These are phyloP conservation scores for Aspergillus homomorphus DNA, from an alignment of 495 filamentous ascomycete species.

Conservation along the genomic window DNA sequence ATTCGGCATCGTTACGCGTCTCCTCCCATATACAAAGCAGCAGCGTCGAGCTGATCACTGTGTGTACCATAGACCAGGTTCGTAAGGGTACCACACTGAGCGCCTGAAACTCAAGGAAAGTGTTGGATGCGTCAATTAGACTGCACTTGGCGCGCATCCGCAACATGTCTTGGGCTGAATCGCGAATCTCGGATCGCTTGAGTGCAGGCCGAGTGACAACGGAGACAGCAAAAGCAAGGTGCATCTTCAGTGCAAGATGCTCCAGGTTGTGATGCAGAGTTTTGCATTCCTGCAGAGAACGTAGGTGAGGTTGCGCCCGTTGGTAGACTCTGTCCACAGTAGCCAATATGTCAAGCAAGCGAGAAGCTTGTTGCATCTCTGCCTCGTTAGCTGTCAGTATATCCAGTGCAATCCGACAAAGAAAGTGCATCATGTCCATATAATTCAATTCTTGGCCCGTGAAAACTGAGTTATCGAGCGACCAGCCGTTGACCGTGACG, in stretches of 20 bases:
- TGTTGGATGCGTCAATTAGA: conserved; percentile 30
- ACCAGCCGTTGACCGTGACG: conserved; percentile 28
- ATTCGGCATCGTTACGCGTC: conserved; percentile 34
- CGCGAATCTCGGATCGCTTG: conserved; percentile 16
- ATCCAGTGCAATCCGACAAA: conserved; percentile 28
- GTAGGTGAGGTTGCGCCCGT: conserved; percentile 23
- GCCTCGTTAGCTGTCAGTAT: conserved; percentile 19
- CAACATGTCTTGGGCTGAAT: conserved; percentile 17
- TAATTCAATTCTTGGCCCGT: conserved; percentile 24
- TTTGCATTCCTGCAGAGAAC: conserved; percentile 21
- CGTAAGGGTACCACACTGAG: conserved; percentile 33
- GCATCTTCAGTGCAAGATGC: conserved; percentile 36
- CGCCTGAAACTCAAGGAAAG: conserved; percentile 36
- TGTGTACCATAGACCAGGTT: conserved; percentile 41
- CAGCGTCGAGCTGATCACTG: conserved; percentile 35
- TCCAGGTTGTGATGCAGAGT: conserved; percentile 36
- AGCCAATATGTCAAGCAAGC: conserved; percentile 21
- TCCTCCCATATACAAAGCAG: conserved; percentile 41
- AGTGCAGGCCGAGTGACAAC: conserved; percentile 36
- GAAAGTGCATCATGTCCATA: conserved; percentile 28
- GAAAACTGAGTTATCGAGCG: conserved; percentile 8
- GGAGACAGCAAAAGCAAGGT: conserved; percentile 31
- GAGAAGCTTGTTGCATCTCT: conserved; percentile 9
- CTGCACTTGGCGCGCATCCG: conserved; percentile 28
- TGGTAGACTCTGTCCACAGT: conserved; percentile 24